phyloP scores from a whole-genome alignment of 768 basidiomycete genomes.

The Leccinum boreale region DNA sequence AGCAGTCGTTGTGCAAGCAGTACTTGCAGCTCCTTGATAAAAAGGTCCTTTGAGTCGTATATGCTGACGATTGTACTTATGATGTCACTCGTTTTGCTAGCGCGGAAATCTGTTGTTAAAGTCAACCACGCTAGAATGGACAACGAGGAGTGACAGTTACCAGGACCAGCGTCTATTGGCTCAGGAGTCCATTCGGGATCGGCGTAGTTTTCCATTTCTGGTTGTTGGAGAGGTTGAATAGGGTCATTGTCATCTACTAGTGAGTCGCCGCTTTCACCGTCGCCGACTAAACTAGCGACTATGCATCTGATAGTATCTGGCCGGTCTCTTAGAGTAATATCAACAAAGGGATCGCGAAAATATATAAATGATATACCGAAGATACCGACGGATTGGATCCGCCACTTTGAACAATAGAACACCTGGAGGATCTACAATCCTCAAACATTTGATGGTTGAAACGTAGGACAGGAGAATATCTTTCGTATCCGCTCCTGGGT shows the following conservation, averaged over 20 bases:
- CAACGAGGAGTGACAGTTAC: constrained; percentile 39
- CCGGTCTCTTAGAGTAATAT: constrained; percentile 54
- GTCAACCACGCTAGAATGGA: not conserved
- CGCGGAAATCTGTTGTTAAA: constrained; percentile 69
- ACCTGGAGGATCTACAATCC: constrained; percentile 88
- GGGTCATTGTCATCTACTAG: constrained; percentile 84
- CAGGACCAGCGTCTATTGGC: constrained; percentile 93
- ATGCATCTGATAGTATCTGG: constrained; percentile 94
- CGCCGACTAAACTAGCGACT: constrained; percentile 86
- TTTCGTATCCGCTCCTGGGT: constrained; percentile 94
- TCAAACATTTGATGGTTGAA: constrained; percentile 84
- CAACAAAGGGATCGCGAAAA: not conserved
- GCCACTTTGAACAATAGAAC: constrained; percentile 93
- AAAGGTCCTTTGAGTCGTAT: constrained; percentile 95
- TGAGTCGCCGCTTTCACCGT: constrained; percentile 76
- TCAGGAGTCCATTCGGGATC: constrained; percentile 97
- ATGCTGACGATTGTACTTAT: constrained; percentile 96
- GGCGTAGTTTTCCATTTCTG: constrained; percentile 79
- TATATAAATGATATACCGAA: constrained; percentile 48
- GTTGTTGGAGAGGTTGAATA: constrained; percentile 68
- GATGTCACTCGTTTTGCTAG: constrained; percentile 88
- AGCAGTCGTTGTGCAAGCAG: constrained; percentile 85
- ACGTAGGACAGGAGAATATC: constrained; percentile 90
- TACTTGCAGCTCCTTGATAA: constrained; percentile 93
- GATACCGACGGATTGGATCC: constrained; percentile 85